Base-by-base conservation (phyloP, 306 rosid genomes). In the Hippophae rhamnoides region DNA sequence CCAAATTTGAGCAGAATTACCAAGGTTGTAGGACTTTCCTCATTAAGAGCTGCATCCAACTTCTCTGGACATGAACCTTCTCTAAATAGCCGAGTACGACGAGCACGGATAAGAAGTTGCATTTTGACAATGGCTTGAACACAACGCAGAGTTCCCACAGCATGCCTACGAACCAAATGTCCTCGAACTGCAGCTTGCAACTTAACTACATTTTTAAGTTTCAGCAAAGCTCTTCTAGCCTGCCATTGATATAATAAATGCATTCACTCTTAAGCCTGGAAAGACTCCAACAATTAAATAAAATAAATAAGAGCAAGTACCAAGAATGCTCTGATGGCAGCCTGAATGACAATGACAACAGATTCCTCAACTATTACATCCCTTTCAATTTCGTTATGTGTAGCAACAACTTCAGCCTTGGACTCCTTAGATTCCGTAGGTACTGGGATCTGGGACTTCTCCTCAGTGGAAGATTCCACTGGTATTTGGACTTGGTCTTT, bases 171-270 rank as follows among this genome's bases (percentile, higher is more conserved):
- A 13, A 82, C 99, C 81, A 93, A 80, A 81, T 82, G 86, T 62
- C 99, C 97, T 9, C 99, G 96, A 69, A 88, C 70, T 61, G 81
- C 89, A 75, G 99, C 97, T 84, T 93, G 99, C 86, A 93, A 72
- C 72, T 86, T 93, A 68, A 93, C 81, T 13, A 72, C 76, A 60
- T 76, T 82, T 78, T 80, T 80, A 42, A 54, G 72, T 76, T 86
- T 76, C 7, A 77, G 42, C 51, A 84, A 62, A 59, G 57, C 77
- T 65, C 68, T 79, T 61, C 31, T 86, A 62, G 89, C 97, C 99
- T 88, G 79, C 38, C 45, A 23, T 64, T 13, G 44, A 58, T 55
- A 62, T 52, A 53, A 41, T 41, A 6, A 61, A 52, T 14, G 38
- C 7, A 41, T 57, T 6, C 31, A 49, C 76, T 51, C 64, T 45